Base-by-base conservation (phyloP, 495 filamentous ascomycete genomes). In the Margaritispora aquatica region DNA sequence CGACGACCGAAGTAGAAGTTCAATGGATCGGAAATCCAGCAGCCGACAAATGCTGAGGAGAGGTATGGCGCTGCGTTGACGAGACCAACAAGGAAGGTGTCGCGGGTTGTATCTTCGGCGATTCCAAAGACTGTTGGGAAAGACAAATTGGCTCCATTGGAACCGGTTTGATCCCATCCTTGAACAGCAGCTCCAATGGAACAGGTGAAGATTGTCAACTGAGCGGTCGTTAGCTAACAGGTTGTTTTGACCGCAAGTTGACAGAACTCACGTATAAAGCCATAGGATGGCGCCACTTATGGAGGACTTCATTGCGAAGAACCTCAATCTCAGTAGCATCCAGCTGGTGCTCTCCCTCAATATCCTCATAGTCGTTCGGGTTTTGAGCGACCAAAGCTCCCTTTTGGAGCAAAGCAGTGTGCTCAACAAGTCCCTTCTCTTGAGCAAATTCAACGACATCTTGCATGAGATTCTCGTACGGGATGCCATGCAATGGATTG, bases 231-330 rank as follows among this genome's bases (percentile, higher is more conserved):
- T 36, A 41, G 31, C 41, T n/a, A 36, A n/a, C n/a, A n/a, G n/a
- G n/a, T n/a, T n/a, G n/a, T n/a, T n/a, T n/a, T n/a, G n/a, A n/a
- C n/a, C n/a, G n/a, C n/a, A n/a, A n/a, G n/a, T n/a, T n/a, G n/a
- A n/a, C n/a, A n/a, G n/a, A n/a, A n/a, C n/a, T 54, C 15, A 54
- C 17, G 23, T 54, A 54, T 10, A 54, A 17, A 5, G 22, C 22
- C 62, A 66, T 75, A 0, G 89, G 88, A 64, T 92, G 88, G 1
- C 79, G 79, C 89, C 89, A 92, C 59, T 82, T 84, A 68, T 89
- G 77, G 0, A 76, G 80, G 53, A 81, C 77, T 67, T 92, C 89
- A 24, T 77, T 77, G 15, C 79, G 71, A 50, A 91, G 68, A 4
- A 84, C 68, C 11, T 81, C 80, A 63, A 79, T 86, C 47, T 73